Conservation (phyloP, 2,329 filamentous ascomycete species). For the Microcyclosporella mali region DNA sequence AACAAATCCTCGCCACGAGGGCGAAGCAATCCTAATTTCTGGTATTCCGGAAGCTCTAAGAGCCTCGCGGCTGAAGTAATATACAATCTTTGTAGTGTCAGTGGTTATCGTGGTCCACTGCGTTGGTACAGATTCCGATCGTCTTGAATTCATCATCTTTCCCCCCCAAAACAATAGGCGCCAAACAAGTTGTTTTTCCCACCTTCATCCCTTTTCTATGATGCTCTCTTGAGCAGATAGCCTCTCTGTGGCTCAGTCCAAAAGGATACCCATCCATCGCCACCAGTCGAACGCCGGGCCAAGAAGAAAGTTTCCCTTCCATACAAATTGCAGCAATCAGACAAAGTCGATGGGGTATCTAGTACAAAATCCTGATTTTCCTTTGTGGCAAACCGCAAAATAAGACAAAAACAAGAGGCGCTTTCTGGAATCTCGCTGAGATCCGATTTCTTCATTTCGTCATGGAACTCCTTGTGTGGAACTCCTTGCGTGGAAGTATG, state of each 20-base stretch:
- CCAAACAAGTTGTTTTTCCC: not conserved
- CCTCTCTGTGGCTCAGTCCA: constrained; percentile 13
- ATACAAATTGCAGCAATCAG: constrained; percentile 7
- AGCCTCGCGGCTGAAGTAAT: too few species aligned
- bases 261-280: constrained; percentile 2
- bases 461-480: constrained; percentile 2
- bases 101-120: constrained; percentile 1
- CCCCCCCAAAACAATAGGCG: constrained; percentile 6
- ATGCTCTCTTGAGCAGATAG: constrained; percentile 12
- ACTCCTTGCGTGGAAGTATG: constrained; percentile 5
- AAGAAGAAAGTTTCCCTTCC: constrained; percentile 5
- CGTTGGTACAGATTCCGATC: not conserved
- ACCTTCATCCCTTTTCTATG: constrained; percentile 4
- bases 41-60: too few species aligned
- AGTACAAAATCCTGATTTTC: constrained; percentile 16
- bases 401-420: constrained; percentile 4
- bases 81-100: constrained; percentile 7
- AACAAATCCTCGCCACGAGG: too few species aligned
- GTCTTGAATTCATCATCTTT: constrained; percentile 12
- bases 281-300: too few species aligned
- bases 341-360: constrained; percentile 20
- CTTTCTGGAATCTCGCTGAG: constrained; percentile 11
- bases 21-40: too few species aligned
- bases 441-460: constrained; percentile 11
- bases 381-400: not conserved